These are phyloP conservation scores for Pyricularia pennisetigena DNA, from an alignment of 2,329 filamentous ascomycete genomes.

Conservation along the genomic window DNA sequence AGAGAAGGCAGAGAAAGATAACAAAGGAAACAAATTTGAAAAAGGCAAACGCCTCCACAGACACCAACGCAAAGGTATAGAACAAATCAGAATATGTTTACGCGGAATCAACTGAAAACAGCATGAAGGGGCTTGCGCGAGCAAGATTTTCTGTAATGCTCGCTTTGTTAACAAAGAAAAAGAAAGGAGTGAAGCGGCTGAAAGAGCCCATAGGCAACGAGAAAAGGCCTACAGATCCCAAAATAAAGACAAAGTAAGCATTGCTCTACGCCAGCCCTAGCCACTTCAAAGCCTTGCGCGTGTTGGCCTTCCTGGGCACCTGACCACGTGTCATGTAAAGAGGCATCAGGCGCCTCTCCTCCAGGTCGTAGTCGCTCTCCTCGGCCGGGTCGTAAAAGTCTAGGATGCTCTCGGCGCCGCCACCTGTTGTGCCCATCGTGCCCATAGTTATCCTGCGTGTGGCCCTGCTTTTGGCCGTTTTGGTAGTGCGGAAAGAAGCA, in stretches of 20 bases:
- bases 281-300: slow-evolving; percentile 43
- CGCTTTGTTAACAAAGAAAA: neutral
- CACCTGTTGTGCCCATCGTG: slow-evolving; percentile 6
- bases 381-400: slow-evolving; percentile 19
- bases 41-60: neutral
- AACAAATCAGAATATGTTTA: no score
- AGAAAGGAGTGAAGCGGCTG: neutral
- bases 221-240: neutral
- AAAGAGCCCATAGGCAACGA: neutral
- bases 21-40: neutral
- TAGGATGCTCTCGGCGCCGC: neutral
- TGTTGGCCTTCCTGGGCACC: slow-evolving; percentile 21
- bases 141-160: neutral
- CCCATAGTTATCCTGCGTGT: neutral
- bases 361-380: slow-evolving; percentile 33
- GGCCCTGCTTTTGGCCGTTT: slow-evolving; percentile 17
- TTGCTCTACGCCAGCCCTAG: slow-evolving; percentile 28
- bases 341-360: slow-evolving; percentile 43
- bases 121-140: neutral
- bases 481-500: slow-evolving; percentile 21
- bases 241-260: neutral
- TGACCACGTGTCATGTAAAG: slow-evolving; percentile 23
- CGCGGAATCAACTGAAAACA: neutral
- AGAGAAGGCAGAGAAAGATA: neutral
- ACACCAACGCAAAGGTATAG: no score